Evolutionary conservation across 75 land plant genomes (phyloP).

Genomic region (Cryptomeria japonica): DNA sequence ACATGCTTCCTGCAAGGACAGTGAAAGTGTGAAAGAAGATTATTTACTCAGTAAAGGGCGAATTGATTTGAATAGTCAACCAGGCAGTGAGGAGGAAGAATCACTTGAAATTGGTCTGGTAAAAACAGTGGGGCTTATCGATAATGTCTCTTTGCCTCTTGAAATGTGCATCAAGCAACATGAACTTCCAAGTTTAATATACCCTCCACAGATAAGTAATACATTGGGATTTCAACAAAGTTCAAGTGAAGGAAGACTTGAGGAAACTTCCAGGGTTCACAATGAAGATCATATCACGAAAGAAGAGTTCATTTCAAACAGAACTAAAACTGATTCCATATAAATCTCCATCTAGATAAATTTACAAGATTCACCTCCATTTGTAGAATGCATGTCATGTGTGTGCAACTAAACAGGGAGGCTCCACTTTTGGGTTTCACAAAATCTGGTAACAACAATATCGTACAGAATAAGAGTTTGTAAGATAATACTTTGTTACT

Average conservation of each 20-base stretch:
- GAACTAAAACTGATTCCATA: background rate
- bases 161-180: slow-evolving; percentile 44
- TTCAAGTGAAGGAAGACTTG: slow-evolving; percentile 12
- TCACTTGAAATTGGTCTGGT: background rate
- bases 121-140: slow-evolving; percentile 23
- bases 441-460: background rate
- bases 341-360: background rate
- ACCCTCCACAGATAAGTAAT: slow-evolving; percentile 7
- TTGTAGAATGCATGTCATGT: background rate
- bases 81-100: slow-evolving; percentile 15
- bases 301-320: slow-evolving; percentile 12
- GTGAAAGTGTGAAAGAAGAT: slow-evolving; percentile 4
- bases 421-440: background rate
- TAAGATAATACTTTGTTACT: background rate
- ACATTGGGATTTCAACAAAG: slow-evolving; percentile 4
- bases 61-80: slow-evolving; percentile 21
- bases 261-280: background rate
- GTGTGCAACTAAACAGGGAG: background rate
- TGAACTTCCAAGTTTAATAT: slow-evolving; percentile 27
- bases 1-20: background rate
- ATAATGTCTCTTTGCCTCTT: slow-evolving; percentile 38
- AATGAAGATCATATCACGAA: slow-evolving; percentile 3
- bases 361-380: background rate
- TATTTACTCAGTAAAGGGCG: background rate
- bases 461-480: background rate